Evolutionary conservation across 495 filamentous ascomycete genomes (phyloP).

Genomic region (Glonium stellatum): DNA sequence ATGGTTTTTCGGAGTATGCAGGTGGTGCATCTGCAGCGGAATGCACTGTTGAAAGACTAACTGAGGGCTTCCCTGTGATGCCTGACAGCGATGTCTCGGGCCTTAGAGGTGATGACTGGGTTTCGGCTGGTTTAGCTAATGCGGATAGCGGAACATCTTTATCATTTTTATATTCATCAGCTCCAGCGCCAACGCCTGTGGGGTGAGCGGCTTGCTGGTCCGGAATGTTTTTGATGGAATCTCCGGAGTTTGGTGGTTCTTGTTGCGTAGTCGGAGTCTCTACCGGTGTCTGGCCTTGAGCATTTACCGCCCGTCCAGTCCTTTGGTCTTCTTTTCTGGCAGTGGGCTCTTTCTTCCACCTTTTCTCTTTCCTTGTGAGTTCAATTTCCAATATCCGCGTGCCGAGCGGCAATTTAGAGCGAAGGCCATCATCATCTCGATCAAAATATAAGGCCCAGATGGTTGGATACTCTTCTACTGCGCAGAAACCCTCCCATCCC

Average conservation of each 20-base stretch:
- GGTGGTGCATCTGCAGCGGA: not conserved
- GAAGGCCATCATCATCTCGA: conserved; percentile 40
- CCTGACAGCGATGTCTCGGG: too few relatives aligned
- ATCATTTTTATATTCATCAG: not conserved
- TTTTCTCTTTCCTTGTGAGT: conserved; percentile 40
- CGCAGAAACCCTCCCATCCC: conserved; percentile 47
- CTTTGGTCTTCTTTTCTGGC: conserved; percentile 23
- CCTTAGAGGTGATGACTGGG: not conserved
- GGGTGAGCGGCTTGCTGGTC: not conserved
- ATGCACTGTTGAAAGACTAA: not conserved
- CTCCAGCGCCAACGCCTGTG: not conserved
- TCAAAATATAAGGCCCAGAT: conserved; percentile 48
- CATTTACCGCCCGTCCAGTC: conserved; percentile 16
- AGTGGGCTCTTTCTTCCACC: conserved; percentile 28
- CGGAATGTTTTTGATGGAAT: not conserved
- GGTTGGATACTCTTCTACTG: conserved; percentile 38
- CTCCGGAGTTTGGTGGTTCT: not conserved
- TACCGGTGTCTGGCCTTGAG: conserved; percentile 12
- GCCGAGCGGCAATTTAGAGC: conserved; percentile 28
- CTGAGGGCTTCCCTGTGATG: too few relatives aligned
- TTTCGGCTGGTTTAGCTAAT: not conserved
- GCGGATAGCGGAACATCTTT: not conserved
- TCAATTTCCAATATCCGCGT: conserved; percentile 39
- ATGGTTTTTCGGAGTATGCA: not conserved
- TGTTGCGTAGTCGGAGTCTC: conserved; percentile 5